Evolutionary conservation across 805 yeast genomes (phyloP).

Genomic region (Starmerella bacillaris): DNA sequence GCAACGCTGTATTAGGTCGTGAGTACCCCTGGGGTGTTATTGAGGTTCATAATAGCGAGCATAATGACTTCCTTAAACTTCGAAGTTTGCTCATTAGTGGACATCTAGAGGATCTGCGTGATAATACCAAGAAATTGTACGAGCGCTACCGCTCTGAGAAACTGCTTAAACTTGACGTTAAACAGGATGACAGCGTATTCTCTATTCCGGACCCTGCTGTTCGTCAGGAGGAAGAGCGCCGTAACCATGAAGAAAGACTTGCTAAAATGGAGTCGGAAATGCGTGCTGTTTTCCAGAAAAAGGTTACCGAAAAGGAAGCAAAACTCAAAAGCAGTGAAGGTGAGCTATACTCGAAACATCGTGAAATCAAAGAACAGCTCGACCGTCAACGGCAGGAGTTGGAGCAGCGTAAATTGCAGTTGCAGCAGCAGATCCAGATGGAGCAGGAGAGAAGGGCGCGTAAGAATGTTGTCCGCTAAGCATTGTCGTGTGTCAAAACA

Average conservation of each 20-base stretch:
- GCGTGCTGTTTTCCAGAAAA: conserved; percentile 91
- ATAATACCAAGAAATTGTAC: conserved; percentile 63
- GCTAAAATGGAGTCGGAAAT: conserved; percentile 90
- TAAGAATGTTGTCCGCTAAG: conserved; percentile 1
- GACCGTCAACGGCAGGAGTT: conserved; percentile 71
- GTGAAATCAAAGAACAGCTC: conserved; percentile 91
- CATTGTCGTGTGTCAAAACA: no score
- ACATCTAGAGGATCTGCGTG: conserved; percentile 85
- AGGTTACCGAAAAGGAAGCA: conserved; percentile 91
- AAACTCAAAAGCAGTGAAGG: conserved; percentile 93
- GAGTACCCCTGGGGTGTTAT: conserved; percentile 93
- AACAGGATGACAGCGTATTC: conserved; percentile 85
- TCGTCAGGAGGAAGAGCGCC: conserved; percentile 85
- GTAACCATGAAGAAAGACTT: conserved; percentile 80
- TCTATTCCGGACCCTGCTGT: conserved; percentile 83
- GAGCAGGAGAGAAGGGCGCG: conserved; percentile 8
- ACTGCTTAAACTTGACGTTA: conserved; percentile 63
- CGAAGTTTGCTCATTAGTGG: conserved; percentile 78
- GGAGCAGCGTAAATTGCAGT: conserved; percentile 74
- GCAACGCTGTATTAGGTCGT: conserved; percentile 75
- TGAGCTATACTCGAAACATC: conserved; percentile 84
- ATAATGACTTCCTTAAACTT: conserved; percentile 76
- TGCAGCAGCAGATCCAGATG: conserved; percentile 24
- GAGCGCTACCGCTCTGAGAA: conserved; percentile 81
- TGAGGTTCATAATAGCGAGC: conserved; percentile 86